Evolutionary conservation across 352 stramenopile genomes (phyloP).

Genomic region (Pseudoperonospora humuli): DNA sequence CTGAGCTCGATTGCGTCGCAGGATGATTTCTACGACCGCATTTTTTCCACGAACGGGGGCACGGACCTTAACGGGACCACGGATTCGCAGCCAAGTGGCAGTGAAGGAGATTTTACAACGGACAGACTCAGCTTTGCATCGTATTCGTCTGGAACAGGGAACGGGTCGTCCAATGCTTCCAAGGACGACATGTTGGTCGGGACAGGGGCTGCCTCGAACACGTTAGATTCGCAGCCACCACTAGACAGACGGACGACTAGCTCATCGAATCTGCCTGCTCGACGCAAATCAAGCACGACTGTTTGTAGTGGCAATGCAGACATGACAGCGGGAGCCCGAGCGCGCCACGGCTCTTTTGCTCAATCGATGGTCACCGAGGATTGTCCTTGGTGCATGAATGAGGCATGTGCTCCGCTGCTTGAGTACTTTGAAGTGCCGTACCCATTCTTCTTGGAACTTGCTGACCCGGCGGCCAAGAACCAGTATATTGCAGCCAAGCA

Average conservation of each 20-base stretch:
- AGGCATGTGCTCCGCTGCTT: conserved; percentile 51
- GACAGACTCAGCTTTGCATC: conserved; percentile 43
- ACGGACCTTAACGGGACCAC: conserved; percentile 4
- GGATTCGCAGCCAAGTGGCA: conserved; percentile 22
- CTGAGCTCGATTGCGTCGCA: conserved; percentile 55
- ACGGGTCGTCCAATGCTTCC: conserved; percentile 24
- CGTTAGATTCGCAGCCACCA: conserved; percentile 8
- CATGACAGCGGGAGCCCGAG: conserved; percentile 5
- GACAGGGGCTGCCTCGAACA: background rate
- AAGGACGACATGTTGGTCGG: conserved; percentile 11
- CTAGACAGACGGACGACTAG: conserved; percentile 34
- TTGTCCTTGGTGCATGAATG: conserved; percentile 61
- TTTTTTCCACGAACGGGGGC: conserved; percentile 49
- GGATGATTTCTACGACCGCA: conserved; percentile 77
- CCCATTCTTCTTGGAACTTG: conserved; percentile 51
- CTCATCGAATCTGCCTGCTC: conserved; percentile 27
- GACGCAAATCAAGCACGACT: conserved; percentile 54
- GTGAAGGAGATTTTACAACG: conserved; percentile 30
- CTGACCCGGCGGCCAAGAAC: conserved; percentile 36
- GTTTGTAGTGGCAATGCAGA: conserved; percentile 19
- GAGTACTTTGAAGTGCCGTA: conserved; percentile 70
- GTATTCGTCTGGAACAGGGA: conserved; percentile 26
- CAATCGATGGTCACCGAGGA: conserved; percentile 15
- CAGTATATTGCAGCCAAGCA: conserved; percentile 59
- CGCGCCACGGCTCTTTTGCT: conserved; percentile 16